Base-by-base conservation (phyloP, 805 yeast species). In the Candida krabiensis region DNA sequence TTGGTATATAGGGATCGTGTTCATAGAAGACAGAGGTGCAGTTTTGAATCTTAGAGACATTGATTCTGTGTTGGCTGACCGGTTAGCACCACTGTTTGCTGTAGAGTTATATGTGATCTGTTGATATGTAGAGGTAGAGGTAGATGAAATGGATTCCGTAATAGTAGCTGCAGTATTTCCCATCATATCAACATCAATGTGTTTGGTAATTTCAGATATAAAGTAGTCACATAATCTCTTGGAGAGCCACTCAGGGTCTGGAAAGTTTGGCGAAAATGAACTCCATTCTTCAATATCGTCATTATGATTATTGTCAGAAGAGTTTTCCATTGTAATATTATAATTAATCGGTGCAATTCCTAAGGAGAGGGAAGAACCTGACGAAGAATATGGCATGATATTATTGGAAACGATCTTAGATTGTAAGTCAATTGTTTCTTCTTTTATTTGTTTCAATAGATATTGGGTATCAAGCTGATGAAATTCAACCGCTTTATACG, bases 341-440 rank as follows among this genome's bases (percentile, higher is more conserved):
- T 24, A 19, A 11, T 30, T 9, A 14, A 30, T 22, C 7, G 42
- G 36, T 3, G 45, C 35, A 2, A 37, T 19, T 1, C 42, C 44
- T 11, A 40, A 37, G 5, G 42, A 33, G 8, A 43, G 37, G 3
- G 45, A 28, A 4, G 47, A 41, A 12, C 40, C 24, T 1, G 47
- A 38, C 4, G 53, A 36, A 4, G 44, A 38, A 16, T 29, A 27
- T 8, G 37, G 15, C 4, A 29, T 19, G 12, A 40, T 22, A 17
- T 36, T 42, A 21, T 30, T 37, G 21, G 19, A 32, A 3, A 44
- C 28, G 6, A 46, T 13, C 35, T 43, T 49, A 4, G 37, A 14
- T 4, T 29, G 37, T 12, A 49, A 16, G 30, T 51, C 53, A 11
- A 51, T 28, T 11, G 25, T 40, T 16, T 53, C 53, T 6, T 33